Evolutionary conservation across 306 rosid species (phyloP), one percentile per base, ranked within the genome.

Genomic region (Fragaria nilgerrensis): DNA sequence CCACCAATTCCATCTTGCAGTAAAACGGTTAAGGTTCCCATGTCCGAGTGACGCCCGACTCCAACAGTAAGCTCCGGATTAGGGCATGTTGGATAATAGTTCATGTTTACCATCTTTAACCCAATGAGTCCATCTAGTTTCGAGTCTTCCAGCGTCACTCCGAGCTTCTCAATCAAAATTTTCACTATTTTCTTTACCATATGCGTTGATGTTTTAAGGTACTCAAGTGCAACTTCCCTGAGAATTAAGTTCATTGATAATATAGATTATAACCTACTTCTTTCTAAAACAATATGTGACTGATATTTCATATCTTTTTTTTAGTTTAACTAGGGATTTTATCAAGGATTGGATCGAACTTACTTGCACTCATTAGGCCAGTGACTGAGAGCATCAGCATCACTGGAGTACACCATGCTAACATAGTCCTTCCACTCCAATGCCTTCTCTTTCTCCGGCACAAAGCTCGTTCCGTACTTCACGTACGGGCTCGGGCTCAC

Each of bases 1-100:
- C 96, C 96, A 12, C 93, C 97, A 77, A 89, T 89, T 71, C 79
- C 92, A 75, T 91, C 94, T 77, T 91, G 90, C 25, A 91, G 88
- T 1, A 91, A 64, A 70, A 91, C 87, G 2, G 94, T 89, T 29
- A 91, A 25, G 12, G 86, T 76, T 20, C 92, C 89, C 84, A 89
- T 78, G 70, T 91, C 91, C 0, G 94, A 89, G 85, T 89, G 96
- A 3, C 96, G 86, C 53, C 94, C 92, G 29, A 85, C 90, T 5
- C 92, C 96, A 0, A 91, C 88, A 2, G 96, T 87, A 12, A 91
- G 92, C 27, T 91, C 92, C 17, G 96, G 96, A 69, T 85, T 78
- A n/a, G 92, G 96, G 70, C 96, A 91, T 49, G 82, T 23, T 25
- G 96, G 92, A 59, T 89, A 91, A 78, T 55, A 89, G 75, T 89